Evolutionary conservation across 495 filamentous ascomycete species (phyloP), one percentile per base, ranked within the genome.

Genomic region (Tuber aestivum): DNA sequence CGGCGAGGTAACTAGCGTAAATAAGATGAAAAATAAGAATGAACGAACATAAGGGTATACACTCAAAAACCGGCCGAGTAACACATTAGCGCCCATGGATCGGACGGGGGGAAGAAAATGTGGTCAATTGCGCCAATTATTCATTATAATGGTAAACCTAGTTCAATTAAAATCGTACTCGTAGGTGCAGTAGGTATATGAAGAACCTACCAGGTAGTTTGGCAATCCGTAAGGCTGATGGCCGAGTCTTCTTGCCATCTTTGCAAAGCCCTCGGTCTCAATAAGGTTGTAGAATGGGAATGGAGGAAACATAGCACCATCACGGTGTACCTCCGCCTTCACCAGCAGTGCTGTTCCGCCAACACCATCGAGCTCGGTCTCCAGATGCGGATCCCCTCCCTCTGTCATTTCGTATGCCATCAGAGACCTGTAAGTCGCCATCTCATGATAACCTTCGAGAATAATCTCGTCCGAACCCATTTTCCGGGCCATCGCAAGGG

Each of bases 221-320:
- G 95, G 95, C 81, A 99, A 81, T 8, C 95, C 95, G 82, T 88
- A 92, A 69, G 92, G 88, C 73, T 89, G 86, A 89, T 94, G 97
- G 32, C 94, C 94, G 81, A 99, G 84, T 75, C 95, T 87, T 80
- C 87, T 90, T 32, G 94, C 95, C 95, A 99, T 99, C 85, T 94
- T 97, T 21, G 96, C 95, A 82, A 99, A 99, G 0, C 95, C 95
- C 83, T 99, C 95, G 8, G 96, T 98, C 86, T 99, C 95, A 77
- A 99, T 95, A 41, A 99, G 85, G 84, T 98, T 92, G 82, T 96
- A 99, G 83, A 99, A 99, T 5, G 95, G 85, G 83, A 99, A 99
- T 0, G 95, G 89, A 27, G 95, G 95, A 84, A 99, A 99, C 95
- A 99, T 99, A 74, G 96, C 95, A 6, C 95, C 95, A 83, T 99